These are phyloP conservation scores for Ophiostoma australiae DNA, from an alignment of 2,329 filamentous ascomycete species.

Conservation along the genomic window DNA sequence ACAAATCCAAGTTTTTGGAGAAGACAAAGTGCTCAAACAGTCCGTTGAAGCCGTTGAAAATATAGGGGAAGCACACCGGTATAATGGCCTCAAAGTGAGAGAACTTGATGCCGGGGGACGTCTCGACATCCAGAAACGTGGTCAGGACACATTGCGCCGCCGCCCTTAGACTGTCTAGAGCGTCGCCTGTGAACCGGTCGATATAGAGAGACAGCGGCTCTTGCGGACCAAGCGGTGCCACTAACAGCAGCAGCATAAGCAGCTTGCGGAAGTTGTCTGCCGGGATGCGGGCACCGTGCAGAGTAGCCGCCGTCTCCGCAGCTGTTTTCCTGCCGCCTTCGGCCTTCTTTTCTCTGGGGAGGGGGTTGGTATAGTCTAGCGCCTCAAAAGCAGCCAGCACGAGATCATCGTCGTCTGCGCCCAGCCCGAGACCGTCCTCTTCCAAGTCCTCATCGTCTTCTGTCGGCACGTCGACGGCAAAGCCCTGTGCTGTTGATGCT, in stretches of 20 bases:
- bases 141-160: constrained; percentile 62
- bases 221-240: constrained; percentile 60
- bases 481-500: constrained; percentile 35
- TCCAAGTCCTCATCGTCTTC: constrained; percentile 41
- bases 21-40: constrained; percentile 74
- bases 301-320: constrained; percentile 36
- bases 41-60: constrained; percentile 63
- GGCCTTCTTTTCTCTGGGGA: not conserved
- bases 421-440: constrained; percentile 33
- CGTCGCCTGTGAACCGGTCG: constrained; percentile 49
- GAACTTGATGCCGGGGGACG: constrained; percentile 58
- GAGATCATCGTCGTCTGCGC: constrained; percentile 48
- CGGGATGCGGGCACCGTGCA: constrained; percentile 64
- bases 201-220: constrained; percentile 60
- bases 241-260: constrained; percentile 63
- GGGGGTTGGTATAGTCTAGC: constrained; percentile 54
- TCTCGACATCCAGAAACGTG: constrained; percentile 61
- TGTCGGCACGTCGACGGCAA: constrained; percentile 43
- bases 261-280: constrained; percentile 67
- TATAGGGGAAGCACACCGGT: constrained; percentile 55
- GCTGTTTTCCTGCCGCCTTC: constrained; percentile 48
- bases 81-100: constrained; percentile 57
- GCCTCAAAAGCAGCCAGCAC: constrained; percentile 65
- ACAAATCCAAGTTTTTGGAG: constrained; percentile 64
- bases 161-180: constrained; percentile 54